Percentiles rank a stretch among this genome's conserved stretches.
These are phyloP conservation scores for Pilatotrama ljubarskyi DNA, from an alignment of 768 basidiomycete genomes.

Conservation along the genomic window DNA sequence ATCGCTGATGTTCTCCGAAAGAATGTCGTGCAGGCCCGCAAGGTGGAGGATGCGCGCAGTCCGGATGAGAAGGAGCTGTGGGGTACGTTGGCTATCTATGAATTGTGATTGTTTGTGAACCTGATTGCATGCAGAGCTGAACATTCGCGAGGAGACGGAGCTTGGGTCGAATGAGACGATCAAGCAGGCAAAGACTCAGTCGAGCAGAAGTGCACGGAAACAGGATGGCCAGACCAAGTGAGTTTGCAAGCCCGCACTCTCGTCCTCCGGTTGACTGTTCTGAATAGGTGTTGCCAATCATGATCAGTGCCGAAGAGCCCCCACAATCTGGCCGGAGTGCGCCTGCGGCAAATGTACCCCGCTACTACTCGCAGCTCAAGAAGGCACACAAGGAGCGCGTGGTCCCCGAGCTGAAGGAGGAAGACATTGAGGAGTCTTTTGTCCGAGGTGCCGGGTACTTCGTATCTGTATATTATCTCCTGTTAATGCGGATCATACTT, in stretches of 20 bases:
- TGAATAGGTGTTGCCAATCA: slow-evolving; percentile 30
- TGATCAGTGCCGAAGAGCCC: slow-evolving; percentile 28
- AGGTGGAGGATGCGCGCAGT: slow-evolving; percentile 38
- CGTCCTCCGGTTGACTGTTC: slow-evolving; percentile 14
- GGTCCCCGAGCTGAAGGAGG: slow-evolving; percentile 69
- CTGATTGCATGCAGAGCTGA: slow-evolving; percentile 52
- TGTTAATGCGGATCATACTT: slow-evolving; percentile 12
- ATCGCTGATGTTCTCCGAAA: slow-evolving; percentile 70
- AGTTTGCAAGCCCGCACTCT: neutral
- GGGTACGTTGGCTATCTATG: slow-evolving; percentile 43
- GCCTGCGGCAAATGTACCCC: slow-evolving; percentile 29
- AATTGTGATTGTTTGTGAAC: neutral
- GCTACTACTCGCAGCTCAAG: slow-evolving; percentile 70
- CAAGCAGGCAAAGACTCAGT: slow-evolving; percentile 57
- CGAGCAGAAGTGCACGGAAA: slow-evolving; percentile 49
- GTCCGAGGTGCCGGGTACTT: slow-evolving; percentile 63
- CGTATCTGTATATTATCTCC: neutral
- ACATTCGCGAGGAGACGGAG: slow-evolving; percentile 79
- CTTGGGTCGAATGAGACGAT: slow-evolving; percentile 83
- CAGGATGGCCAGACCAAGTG: slow-evolving; percentile 26
- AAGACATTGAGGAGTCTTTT: slow-evolving; percentile 85
- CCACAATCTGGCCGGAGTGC: slow-evolving; percentile 11
- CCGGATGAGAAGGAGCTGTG: slow-evolving; percentile 48
- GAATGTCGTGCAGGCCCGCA: slow-evolving; percentile 84
- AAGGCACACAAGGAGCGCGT: slow-evolving; percentile 63